These are phyloP conservation scores for Phytophthora pluvialis DNA, from an alignment of 352 stramenopile species.

Conservation along the genomic window DNA sequence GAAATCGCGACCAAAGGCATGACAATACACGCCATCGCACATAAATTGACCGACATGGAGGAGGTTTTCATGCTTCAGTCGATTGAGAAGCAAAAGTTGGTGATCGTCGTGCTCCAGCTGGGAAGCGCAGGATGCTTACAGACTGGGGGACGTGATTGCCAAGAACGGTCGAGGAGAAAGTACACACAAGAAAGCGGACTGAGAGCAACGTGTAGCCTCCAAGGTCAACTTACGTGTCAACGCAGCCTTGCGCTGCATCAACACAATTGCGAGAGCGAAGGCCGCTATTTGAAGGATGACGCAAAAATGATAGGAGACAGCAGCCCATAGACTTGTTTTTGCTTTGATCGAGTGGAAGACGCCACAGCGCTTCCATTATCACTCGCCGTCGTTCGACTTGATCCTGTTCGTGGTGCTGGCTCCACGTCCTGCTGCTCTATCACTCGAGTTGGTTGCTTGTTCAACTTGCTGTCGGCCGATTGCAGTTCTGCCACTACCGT, in stretches of 20 bases:
- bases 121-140: constrained; percentile 4
- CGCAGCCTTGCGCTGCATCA: constrained; percentile 15
- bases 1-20: constrained; percentile 4
- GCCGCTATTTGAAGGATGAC: not conserved
- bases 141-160: constrained; percentile 10
- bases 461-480: too few species aligned
- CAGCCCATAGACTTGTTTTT: too few species aligned
- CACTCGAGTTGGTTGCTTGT: too few species aligned
- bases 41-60: constrained; percentile 11
- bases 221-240: constrained; percentile 14
- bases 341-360: too few species aligned
- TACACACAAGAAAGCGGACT: constrained; percentile 16
- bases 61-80: constrained; percentile 15
- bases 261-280: constrained; percentile 12
- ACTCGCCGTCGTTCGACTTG: too few species aligned
- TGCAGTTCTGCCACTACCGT: too few species aligned
- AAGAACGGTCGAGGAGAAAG: constrained; percentile 18
- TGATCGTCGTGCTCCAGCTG: constrained; percentile 11
- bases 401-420: too few species aligned
- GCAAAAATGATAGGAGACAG: constrained; percentile 6
- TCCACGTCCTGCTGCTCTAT: too few species aligned
- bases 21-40: constrained; percentile 1
- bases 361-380: too few species aligned
- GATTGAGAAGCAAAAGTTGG: constrained; percentile 19
- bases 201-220: constrained; percentile 9